phyloP scores from a whole-genome alignment of 257 asterid species.

The Catharanthus roseus region DNA sequence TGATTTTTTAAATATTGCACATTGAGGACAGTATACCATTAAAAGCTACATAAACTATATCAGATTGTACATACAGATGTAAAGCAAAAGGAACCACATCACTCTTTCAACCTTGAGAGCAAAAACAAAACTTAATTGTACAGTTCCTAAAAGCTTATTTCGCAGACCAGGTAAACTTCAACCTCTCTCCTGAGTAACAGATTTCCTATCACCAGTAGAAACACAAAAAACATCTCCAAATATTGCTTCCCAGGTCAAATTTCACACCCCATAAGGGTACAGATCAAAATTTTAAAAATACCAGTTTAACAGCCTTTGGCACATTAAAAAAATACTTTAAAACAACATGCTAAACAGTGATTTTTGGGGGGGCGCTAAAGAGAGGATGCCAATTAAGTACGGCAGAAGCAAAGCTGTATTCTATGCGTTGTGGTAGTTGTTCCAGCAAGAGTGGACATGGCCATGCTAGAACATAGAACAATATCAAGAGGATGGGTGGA shows the following conservation, averaged over 20 bases:
- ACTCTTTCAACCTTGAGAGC: background rate
- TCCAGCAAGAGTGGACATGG: background rate
- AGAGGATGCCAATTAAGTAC: background rate
- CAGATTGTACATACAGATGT: background rate
- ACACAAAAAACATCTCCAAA: background rate
- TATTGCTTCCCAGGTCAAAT: background rate
- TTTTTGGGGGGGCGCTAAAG: too few species aligned
- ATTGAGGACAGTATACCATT: background rate
- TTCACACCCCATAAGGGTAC: too few species aligned
- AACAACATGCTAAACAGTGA: background rate
- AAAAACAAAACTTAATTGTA: background rate
- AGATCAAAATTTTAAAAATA: background rate
- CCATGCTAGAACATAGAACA: background rate
- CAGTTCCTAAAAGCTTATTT: background rate
- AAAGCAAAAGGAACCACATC: background rate
- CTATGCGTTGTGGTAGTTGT: background rate
- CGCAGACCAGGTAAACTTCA: background rate
- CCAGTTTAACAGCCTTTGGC: background rate
- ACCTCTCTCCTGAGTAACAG: background rate
- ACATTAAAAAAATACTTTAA: background rate
- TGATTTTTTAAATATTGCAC: background rate
- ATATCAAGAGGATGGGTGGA: slow-evolving; percentile 14
- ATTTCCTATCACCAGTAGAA: too few species aligned
- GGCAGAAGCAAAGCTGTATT: background rate
- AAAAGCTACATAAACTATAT: background rate